Evolutionary conservation across 495 filamentous ascomycete species (phyloP), one percentile per base, ranked within the genome.

Genomic region (Paragyromitra xinjiangensis): DNA sequence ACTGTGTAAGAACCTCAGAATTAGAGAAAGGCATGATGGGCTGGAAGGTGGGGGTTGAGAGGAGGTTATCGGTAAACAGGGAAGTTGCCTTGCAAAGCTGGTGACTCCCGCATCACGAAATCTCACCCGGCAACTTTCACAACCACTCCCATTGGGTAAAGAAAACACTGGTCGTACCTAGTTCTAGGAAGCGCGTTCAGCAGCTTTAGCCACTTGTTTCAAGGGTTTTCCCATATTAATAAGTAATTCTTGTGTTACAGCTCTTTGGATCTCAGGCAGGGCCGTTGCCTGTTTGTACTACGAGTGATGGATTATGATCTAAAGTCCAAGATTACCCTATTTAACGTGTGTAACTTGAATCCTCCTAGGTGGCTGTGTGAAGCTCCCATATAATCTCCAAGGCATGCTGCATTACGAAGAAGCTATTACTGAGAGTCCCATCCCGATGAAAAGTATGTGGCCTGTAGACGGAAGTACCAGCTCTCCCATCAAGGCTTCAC

Each of bases 1-100:
- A 79, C 26, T 72, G 58, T n/a, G 11, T 16, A 6, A 72, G 4
- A 1, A 45, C 50, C 8, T 45, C 8, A 1, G 8, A 19, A 40
- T 62, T 26, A 14, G 69, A 19, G 48, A 72, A 24, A 12, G 39
- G 50, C 37, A 73, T 74, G 14, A 48, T 39, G 29, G 29, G 29
- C 3, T 34, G 29, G 29, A 34, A 34, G 29, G 29, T 34, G 2
- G 29, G 29, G 29, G 29, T 34, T 34, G 29, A 34, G 29, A 34
- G 29, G 44, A 12, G 44, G 44, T 48, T 16, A 16, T 48, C 7
- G 44, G 16, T 48, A 12, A 48, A 16, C 44, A 16, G 44, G 14
- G 44, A 16, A 3, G 44, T 48, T 12, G 44, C 12, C 44, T 48
- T 34, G 29, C 11, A 48, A 48, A 16, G 11, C 4, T 16, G 44